A percentile compares a stretch with the other conserved stretches of the same genome.
Conservation (phyloP, 2,329 filamentous ascomycete genomes). For the Grosmannia huntii region DNA sequence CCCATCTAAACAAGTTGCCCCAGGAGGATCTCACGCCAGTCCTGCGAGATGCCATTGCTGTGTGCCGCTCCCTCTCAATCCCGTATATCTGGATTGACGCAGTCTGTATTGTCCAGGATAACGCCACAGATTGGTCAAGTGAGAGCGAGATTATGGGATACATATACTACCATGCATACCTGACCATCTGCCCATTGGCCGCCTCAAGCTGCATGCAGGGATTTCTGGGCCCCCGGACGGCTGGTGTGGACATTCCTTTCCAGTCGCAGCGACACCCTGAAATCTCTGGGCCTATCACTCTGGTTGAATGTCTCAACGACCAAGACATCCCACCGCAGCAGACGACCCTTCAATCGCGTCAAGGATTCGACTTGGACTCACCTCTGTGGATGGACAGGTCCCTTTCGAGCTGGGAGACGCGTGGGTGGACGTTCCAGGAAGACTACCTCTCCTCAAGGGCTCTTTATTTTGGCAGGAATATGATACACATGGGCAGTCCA, state of each 20-base stretch:
- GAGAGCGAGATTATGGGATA: neutral
- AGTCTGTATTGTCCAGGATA: conserved; percentile 3
- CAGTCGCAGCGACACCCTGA: neutral
- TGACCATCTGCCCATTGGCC: neutral
- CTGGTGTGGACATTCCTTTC: neutral
- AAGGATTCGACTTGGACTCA: neutral
- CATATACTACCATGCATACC: conserved; percentile 1
- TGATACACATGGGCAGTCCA: neutral
- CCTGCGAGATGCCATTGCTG: neutral
- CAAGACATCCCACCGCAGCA: neutral
- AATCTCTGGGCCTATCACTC: neutral
- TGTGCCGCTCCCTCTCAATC: neutral
- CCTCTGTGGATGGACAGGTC: neutral
- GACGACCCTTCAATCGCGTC: neutral
- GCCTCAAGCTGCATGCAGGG: neutral
- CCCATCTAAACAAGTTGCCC: neutral
- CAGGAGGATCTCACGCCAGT: neutral
- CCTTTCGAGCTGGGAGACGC: neutral
- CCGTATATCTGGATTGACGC: conserved; percentile 19
- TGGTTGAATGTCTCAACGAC: neutral
- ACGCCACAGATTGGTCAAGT: neutral
- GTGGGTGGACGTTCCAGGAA: conserved; percentile 4
- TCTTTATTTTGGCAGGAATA: neutral
- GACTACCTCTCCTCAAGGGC: neutral
- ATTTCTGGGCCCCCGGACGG: neutral